Percentiles rank a stretch among this genome's conserved stretches.
Conservation (phyloP, 352 stramenopile genomes). For the Blastocystis sp. region DNA sequence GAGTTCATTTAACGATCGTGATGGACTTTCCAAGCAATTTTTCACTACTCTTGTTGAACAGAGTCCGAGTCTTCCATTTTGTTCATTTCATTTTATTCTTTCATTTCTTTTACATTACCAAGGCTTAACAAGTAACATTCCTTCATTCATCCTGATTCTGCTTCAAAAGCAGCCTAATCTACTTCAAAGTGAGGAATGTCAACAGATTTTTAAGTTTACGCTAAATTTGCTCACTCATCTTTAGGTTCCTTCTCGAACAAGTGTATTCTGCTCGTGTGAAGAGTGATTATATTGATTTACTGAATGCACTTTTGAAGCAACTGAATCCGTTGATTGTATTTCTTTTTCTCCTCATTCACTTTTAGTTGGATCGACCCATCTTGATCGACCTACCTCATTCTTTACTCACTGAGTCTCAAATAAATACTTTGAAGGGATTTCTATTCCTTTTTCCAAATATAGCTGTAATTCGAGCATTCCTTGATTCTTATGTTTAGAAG, state of each 20-base stretch:
- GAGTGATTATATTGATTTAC: neutral
- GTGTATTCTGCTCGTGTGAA: neutral
- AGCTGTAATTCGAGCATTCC: neutral
- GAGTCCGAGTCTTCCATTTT: too few relatives aligned
- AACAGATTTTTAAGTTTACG: too few relatives aligned
- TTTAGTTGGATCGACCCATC: neutral
- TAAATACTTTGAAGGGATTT: neutral
- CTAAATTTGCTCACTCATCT: too few relatives aligned
- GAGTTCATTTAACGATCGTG: neutral
- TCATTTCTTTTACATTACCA: too few relatives aligned
- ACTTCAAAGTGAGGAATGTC: too few relatives aligned
- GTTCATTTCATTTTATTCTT: too few relatives aligned
- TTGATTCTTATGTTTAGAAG: neutral
- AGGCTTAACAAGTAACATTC: too few relatives aligned
- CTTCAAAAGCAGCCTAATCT: too few relatives aligned
- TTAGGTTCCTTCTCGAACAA: neutral
- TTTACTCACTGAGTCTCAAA: neutral
- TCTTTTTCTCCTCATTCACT: neutral
- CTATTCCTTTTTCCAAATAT: neutral
- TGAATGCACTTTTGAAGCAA: neutral
- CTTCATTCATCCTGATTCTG: too few relatives aligned
- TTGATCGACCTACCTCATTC: neutral
- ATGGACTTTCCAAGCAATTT: neutral
- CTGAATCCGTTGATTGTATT: neutral
- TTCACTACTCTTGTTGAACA: too few relatives aligned